A percentile compares a stretch with the other conserved stretches of the same genome.
These are phyloP conservation scores for Entomortierella parvispora DNA, from an alignment of 192 early-diverging fungal genomes.

Conservation along the genomic window DNA sequence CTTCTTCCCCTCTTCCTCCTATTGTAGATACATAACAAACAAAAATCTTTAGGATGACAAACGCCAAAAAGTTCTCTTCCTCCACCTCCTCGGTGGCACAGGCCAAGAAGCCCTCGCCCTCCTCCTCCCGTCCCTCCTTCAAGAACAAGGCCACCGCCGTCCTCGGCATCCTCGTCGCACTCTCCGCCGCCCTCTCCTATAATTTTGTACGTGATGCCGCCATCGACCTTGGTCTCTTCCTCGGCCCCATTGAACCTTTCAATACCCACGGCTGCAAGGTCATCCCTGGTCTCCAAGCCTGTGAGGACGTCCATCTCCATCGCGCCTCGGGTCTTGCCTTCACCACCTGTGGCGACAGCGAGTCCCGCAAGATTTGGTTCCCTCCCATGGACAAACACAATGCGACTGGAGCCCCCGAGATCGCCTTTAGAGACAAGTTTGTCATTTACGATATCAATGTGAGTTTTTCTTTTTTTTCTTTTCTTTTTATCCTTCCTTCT, in stretches of 20 bases:
- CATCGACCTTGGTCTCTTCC: slow-evolving; percentile 23
- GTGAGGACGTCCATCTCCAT: slow-evolving; percentile 68
- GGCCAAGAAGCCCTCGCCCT: too few relatives aligned
- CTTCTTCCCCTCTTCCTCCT: too few relatives aligned
- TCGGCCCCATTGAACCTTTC: slow-evolving; percentile 16
- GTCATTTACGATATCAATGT: slow-evolving; percentile 64
- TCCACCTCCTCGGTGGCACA: too few relatives aligned
- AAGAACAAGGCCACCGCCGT: slow-evolving; percentile 61
- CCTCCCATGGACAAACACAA: slow-evolving; percentile 46
- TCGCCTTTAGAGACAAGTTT: slow-evolving; percentile 51
- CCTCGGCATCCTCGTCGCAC: slow-evolving; percentile 53
- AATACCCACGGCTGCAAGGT: slow-evolving; percentile 29
- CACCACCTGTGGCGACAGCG: slow-evolving; percentile 63
- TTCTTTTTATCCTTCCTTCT: slow-evolving; percentile 2
- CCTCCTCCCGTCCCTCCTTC: too few relatives aligned
- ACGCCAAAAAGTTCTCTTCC: too few relatives aligned
- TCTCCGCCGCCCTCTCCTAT: slow-evolving; percentile 26
- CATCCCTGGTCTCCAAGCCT: slow-evolving; percentile 55
- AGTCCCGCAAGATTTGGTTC: slow-evolving; percentile 58
- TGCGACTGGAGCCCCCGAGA: slow-evolving; percentile 8
- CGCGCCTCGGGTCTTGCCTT: slow-evolving; percentile 62
- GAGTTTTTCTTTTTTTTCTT: slow-evolving; percentile 38
- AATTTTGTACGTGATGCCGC: slow-evolving; percentile 10
- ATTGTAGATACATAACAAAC: too few relatives aligned
- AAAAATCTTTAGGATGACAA: too few relatives aligned